Percentiles rank a stretch among this genome's conserved stretches.
Evolutionary conservation across 1,139 yeast genomes (phyloP).

Genomic region (Hyphopichia buzzinii): DNA sequence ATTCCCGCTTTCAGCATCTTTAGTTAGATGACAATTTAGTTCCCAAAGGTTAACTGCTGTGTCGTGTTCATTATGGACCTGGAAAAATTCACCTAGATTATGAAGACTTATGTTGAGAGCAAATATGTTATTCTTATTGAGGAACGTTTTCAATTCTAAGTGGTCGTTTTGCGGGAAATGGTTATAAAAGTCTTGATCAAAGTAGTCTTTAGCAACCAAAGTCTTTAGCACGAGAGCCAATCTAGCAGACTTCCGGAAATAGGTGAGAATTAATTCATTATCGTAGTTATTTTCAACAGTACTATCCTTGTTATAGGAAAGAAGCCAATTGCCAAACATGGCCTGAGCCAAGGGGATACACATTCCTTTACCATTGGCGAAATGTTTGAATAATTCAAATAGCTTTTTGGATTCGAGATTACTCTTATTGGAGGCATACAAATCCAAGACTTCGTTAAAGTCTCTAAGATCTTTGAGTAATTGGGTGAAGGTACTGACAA

Average conservation of each 20-base stretch:
- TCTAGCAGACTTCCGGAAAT: conserved; percentile 18
- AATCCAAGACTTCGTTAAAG: conserved; percentile 6
- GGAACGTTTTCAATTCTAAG: conserved; percentile 11
- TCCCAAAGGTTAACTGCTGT: conserved; percentile 23
- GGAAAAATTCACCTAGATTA: conserved; percentile 20
- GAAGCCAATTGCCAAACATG: conserved; percentile 23
- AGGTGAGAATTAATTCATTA: conserved; percentile 15
- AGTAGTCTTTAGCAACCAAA: conserved; percentile 9
- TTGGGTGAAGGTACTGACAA: background rate
- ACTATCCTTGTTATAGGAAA: conserved; percentile 13
- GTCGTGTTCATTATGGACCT: conserved; percentile 14
- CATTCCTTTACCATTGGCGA: conserved; percentile 15
- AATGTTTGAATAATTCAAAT: conserved; percentile 14
- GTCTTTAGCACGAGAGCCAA: conserved; percentile 13
- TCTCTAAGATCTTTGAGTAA: conserved; percentile 5
- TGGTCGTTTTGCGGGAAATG: conserved; percentile 6
- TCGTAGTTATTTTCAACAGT: conserved; percentile 13
- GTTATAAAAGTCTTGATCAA: conserved; percentile 7
- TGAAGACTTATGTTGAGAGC: conserved; percentile 17
- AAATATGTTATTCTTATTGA: conserved; percentile 18
- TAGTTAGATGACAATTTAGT: conserved; percentile 19
- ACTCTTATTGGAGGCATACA: conserved; percentile 4
- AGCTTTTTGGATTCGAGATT: conserved; percentile 9
- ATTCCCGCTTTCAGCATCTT: conserved; percentile 17
- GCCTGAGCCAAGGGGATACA: conserved; percentile 23